Conservation (phyloP, 352 stramenopile genomes). For the Ochromonadaceae sp. region DNA sequence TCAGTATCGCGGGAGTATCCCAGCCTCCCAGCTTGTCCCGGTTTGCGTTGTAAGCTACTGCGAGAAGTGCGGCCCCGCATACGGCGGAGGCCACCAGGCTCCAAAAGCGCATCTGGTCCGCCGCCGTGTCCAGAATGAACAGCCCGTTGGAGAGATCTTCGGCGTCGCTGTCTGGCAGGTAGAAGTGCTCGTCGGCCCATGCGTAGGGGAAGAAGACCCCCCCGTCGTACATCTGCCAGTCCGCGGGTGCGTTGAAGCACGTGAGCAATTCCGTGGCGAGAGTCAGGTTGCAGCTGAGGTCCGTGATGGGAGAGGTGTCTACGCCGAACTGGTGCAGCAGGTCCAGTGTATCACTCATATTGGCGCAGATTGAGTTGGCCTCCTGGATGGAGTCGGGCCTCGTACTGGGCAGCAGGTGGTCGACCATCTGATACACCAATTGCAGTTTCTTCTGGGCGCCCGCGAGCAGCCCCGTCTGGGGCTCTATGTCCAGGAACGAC, state of each 20-base stretch:
- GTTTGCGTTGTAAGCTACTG: too few relatives aligned
- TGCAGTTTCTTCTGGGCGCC: conserved; percentile 4
- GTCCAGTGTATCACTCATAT: conserved; percentile 9
- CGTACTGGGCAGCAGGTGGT: not conserved
- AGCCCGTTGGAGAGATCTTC: conserved; percentile 1
- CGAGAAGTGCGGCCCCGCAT: not conserved
- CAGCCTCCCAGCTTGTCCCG: too few relatives aligned
- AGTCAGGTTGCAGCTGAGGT: not conserved
- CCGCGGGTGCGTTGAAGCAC: not conserved
- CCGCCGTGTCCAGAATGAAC: not conserved
- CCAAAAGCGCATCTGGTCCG: not conserved
- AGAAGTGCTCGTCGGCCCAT: not conserved
- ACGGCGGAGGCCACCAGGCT: not conserved
- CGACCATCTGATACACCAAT: conserved; percentile 3
- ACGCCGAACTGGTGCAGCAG: not conserved
- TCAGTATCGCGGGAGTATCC: too few relatives aligned
- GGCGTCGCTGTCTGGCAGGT: not conserved
- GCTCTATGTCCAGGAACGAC: conserved; percentile 5
- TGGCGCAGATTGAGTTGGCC: not conserved
- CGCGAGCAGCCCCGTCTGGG: conserved; percentile 4
- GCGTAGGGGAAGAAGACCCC: conserved; percentile 5
- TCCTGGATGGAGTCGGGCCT: not conserved
- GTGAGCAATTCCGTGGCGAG: not conserved
- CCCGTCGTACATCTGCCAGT: conserved; percentile 8
- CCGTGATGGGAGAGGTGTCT: not conserved